Base-by-base conservation (phyloP, 164 flowering plant species). In the Vitis riparia region DNA sequence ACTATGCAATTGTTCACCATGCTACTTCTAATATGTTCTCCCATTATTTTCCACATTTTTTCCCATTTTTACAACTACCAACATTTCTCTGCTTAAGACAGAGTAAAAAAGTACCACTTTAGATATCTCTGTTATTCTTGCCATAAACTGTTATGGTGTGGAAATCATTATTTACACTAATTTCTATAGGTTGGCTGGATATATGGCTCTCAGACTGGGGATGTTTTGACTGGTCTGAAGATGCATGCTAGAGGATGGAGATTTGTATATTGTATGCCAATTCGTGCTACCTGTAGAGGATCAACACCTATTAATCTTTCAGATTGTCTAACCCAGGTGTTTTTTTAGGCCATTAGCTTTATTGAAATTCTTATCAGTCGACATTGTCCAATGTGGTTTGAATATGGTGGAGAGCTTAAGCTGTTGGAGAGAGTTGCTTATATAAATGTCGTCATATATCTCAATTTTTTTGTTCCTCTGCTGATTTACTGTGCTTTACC, bases 251-350 rank as follows among this genome's bases (percentile, higher is more conserved):
- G 23, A 19, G 1, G 23, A 19, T 19, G 1, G 23, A 19, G 23
- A 19, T 19, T 19, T 19, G 23, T 19, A 1, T 19, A 19, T 19
- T 19, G 23, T 19, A 19, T 19, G 23, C 23, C 23, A 19, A 1
- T 73, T 15, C 74, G 75, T 47, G 71, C 82, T 0, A 84, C 86
- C 10, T 83, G 80, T 65, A 83, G 80, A 75, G 86, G 83, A 2
- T 83, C 86, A 6, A 84, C 84, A 37, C 86, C 86, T 1, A 83
- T 83, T n/a, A 83, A 83, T 17, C 81, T 83, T 51, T 83, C 84
- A 3, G 84, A 83, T 71, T 75, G 84, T 59, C 62, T 83, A 75
- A 83, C 80, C 67, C 84, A 83, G 62, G 86, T 83, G 29, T 75
- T 83, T 12, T 67, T 84, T 55, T 83, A 79, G 86, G 86, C 84